Conservation (phyloP, 2,329 filamentous ascomycete species). For the Fusarium sp. region DNA sequence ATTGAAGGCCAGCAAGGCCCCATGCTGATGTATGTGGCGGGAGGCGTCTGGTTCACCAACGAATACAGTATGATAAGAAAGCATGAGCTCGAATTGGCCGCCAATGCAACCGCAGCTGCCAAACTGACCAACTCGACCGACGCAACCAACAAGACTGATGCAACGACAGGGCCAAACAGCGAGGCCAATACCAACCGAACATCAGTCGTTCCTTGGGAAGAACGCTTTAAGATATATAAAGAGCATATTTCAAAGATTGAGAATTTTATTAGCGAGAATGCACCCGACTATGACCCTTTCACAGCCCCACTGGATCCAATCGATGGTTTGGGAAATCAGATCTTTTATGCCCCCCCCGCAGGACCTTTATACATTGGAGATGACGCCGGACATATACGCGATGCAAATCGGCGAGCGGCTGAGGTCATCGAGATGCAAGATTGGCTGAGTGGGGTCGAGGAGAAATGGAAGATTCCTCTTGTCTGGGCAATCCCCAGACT, state of each 20-base stretch:
- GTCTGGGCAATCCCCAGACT: slow-evolving; percentile 32
- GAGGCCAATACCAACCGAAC: no score
- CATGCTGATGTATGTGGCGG: neutral
- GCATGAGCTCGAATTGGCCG: no score
- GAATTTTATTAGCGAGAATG: neutral
- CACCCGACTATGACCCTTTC: neutral
- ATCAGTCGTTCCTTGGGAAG: neutral
- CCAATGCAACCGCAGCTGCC: no score
- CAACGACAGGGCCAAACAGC: no score
- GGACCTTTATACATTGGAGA: slow-evolving; percentile 37
- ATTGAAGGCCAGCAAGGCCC: neutral
- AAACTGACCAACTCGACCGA: no score
- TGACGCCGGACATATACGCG: slow-evolving; percentile 7
- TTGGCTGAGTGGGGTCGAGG: neutral
- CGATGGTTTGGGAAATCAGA: slow-evolving; percentile 46
- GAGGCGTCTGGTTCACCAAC: slow-evolving; percentile 7
- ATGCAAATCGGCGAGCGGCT: slow-evolving; percentile 4
- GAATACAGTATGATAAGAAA: no score
- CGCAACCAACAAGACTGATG: no score
- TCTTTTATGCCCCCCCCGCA: slow-evolving; percentile 47
- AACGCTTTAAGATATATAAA: neutral
- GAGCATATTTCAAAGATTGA: neutral
- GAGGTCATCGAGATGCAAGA: slow-evolving; percentile 16
- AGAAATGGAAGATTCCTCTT: slow-evolving; percentile 23
- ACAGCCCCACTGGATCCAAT: slow-evolving; percentile 35